A percentile compares a stretch with the other conserved stretches of the same genome.
These are phyloP conservation scores for Colletotrichum chrysophilum DNA, from an alignment of 2,329 filamentous ascomycete species.

Conservation along the genomic window DNA sequence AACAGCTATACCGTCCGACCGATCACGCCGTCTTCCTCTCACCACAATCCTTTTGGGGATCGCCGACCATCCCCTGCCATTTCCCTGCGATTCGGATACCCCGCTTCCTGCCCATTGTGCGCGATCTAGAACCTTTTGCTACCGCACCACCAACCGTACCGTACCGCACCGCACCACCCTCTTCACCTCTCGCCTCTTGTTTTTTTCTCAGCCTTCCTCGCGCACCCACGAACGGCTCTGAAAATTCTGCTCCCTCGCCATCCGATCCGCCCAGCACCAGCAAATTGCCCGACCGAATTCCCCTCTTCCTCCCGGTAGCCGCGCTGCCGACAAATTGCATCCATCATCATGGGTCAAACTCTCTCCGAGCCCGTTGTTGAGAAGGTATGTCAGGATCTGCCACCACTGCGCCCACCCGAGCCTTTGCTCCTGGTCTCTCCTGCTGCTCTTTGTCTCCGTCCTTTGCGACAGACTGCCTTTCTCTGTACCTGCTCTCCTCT, in stretches of 20 bases:
- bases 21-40: background rate
- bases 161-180: constrained; percentile 1
- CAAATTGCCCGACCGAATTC: constrained; percentile 8
- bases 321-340: constrained; percentile 31
- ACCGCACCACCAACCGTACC: constrained; percentile 16
- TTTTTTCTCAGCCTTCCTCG: constrained; percentile 13
- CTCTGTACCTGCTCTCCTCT: background rate
- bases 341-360: constrained; percentile 89
- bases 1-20: background rate
- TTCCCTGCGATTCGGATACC: constrained; percentile 24
- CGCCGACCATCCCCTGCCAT: constrained; percentile 20
- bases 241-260: background rate
- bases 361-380: constrained; percentile 98
- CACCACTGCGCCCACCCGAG: background rate
- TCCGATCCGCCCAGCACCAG: background rate
- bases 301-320: constrained; percentile 26
- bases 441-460: background rate
- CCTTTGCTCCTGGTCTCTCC: background rate
- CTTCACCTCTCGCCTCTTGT: constrained; percentile 1
- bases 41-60: constrained; percentile 17
- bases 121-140: constrained; percentile 27
- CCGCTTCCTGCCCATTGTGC: constrained; percentile 26
- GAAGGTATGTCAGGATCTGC: constrained; percentile 73
- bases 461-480: background rate
- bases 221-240: constrained; percentile 14